phyloP scores from a whole-genome alignment of 352 stramenopile genomes.

The Bremia lactucae region DNA sequence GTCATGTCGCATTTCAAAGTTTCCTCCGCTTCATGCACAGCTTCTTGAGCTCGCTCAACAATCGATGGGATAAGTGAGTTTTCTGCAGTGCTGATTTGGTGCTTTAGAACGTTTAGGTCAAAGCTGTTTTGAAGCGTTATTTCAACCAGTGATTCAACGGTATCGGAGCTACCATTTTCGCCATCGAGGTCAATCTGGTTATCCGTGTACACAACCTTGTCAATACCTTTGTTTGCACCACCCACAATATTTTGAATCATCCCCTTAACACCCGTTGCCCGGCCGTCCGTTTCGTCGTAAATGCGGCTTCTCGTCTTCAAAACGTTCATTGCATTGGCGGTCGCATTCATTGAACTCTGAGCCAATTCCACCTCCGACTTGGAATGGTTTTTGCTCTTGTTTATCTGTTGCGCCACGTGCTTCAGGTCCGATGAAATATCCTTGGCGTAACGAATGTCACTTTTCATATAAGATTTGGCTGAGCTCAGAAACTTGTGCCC shows the following conservation, averaged over 20 bases:
- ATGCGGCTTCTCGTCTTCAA: conserved; percentile 7
- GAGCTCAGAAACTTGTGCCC: conserved; percentile 7
- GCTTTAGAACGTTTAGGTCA: conserved; percentile 14
- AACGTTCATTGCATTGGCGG: conserved; percentile 6
- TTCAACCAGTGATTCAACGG: conserved; percentile 13
- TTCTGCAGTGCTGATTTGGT: conserved; percentile 12
- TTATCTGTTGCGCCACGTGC: conserved; percentile 10
- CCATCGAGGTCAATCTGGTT: not conserved
- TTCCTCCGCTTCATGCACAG: conserved; percentile 11
- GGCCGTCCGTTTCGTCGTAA: conserved; percentile 14
- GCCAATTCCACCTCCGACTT: conserved; percentile 8
- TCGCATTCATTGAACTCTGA: conserved; percentile 10
- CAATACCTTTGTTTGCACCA: not conserved
- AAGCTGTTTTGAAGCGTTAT: conserved; percentile 9
- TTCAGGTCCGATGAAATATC: conserved; percentile 13
- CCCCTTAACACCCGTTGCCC: conserved; percentile 4
- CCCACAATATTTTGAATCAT: conserved; percentile 7
- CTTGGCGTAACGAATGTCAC: conserved; percentile 17
- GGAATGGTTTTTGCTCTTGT: conserved; percentile 6
- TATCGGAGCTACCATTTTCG: conserved; percentile 5
- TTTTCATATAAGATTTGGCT: conserved; percentile 14
- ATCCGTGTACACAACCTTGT: not conserved
- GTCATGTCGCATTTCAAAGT: conserved; percentile 8
- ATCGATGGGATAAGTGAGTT: conserved; percentile 6
- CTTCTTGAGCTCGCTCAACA: conserved; percentile 11